Evolutionary conservation across 306 rosid species (phyloP).

Genomic region (Lathyrus aphaca): DNA sequence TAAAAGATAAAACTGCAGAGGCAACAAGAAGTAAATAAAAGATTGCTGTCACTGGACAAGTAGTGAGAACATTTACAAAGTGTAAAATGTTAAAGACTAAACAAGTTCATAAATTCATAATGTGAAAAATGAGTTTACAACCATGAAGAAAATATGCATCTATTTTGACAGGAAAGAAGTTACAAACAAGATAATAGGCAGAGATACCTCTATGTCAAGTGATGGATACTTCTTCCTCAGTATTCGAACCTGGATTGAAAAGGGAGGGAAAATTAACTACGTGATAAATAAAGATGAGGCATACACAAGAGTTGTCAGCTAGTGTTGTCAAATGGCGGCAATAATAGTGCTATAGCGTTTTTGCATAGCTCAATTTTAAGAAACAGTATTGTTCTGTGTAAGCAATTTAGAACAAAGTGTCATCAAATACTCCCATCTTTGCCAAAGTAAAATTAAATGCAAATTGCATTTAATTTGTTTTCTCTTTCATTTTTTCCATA

Average conservation of each 20-base stretch:
- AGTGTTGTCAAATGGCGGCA: background rate
- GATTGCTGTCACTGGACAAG: background rate
- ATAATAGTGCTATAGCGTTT: background rate
- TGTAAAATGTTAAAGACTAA: slow-evolving; percentile 4
- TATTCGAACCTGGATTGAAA: slow-evolving; percentile 64
- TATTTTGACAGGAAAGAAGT: slow-evolving; percentile 20
- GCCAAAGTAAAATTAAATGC: no score
- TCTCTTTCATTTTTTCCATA: no score
- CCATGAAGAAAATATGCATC: slow-evolving; percentile 29
- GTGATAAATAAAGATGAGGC: slow-evolving; percentile 3
- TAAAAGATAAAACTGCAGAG: background rate
- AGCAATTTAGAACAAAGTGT: background rate
- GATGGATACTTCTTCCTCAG: slow-evolving; percentile 90
- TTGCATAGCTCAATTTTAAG: background rate
- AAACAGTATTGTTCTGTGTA: background rate
- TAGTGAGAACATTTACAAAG: slow-evolving; percentile 22
- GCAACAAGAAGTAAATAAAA: slow-evolving; percentile 20
- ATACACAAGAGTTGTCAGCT: slow-evolving; percentile 13
- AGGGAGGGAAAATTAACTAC: slow-evolving; percentile 7
- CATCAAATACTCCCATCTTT: background rate
- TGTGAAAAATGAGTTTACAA: slow-evolving; percentile 21
- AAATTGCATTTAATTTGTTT: no score
- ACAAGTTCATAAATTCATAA: slow-evolving; percentile 22
- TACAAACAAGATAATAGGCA: slow-evolving; percentile 24
- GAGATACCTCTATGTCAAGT: slow-evolving; percentile 83